Evolutionary conservation across 495 filamentous ascomycete genomes (phyloP).

Genomic region (Neurospora terricola): DNA sequence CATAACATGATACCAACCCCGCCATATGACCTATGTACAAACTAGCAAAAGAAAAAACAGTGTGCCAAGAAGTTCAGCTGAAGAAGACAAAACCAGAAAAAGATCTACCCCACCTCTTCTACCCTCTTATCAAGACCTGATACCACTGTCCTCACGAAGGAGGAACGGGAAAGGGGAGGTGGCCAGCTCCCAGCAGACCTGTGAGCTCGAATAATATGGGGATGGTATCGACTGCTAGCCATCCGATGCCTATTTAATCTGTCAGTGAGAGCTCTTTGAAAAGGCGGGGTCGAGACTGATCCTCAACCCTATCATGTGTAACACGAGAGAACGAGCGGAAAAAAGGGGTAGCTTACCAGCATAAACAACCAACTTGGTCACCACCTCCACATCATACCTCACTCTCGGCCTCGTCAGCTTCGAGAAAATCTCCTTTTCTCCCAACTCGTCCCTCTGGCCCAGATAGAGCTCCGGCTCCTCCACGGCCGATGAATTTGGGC

Average conservation of each 20-base stretch:
- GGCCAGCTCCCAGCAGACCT: slow-evolving; percentile 40
- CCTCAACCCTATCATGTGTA: neutral
- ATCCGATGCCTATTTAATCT: slow-evolving; percentile 53
- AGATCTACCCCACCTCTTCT: neutral
- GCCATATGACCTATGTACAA: neutral
- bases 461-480: slow-evolving; percentile 20
- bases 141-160: neutral
- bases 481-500: neutral
- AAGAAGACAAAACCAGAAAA: neutral
- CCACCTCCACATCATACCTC: slow-evolving; percentile 92
- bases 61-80: neutral
- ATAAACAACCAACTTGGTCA: slow-evolving; percentile 95
- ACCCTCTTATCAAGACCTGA: neutral
- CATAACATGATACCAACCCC: neutral
- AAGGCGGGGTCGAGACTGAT: neutral
- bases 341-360: slow-evolving; percentile 43
- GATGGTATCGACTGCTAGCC: slow-evolving; percentile 57
- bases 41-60: neutral
- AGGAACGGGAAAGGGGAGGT: neutral
- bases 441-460: slow-evolving; percentile 39
- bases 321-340: neutral
- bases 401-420: slow-evolving; percentile 79
- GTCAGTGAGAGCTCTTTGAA: neutral
- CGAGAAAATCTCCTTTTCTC: slow-evolving; percentile 75
- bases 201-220: slow-evolving; percentile 57